Base-by-base conservation (phyloP, 1,284 basidiomycete species). In the Malassezia brasiliensis region DNA sequence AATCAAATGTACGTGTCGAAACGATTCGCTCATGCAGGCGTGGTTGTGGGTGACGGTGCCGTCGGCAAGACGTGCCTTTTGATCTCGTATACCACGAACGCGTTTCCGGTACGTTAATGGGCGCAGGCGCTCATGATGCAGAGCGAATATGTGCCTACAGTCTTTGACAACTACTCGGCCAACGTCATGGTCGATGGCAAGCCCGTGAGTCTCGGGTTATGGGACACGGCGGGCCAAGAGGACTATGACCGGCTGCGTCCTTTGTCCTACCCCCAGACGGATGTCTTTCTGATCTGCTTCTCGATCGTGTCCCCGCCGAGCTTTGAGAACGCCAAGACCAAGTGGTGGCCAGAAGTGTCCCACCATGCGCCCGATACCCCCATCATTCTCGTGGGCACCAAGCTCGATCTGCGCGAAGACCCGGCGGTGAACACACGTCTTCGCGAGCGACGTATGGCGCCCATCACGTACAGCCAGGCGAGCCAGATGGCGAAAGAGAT, bases 261-360 rank as follows among this genome's bases (percentile, higher is more conserved):
- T 50, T 82, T 98, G 63, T 93, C 89, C 60, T 99, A 99, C 79
- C 94, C 94, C 8, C 94, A 98, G 78, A 98, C 94, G 50, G 94
- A 99, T 76, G 90, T 99, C 36, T 98, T 99, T 80, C 81, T 99
- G 75, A 90, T 98, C 76, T 98, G 94, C 77, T 99, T 98, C 81
- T 94, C 90, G 44, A 82, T 96, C 62, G 91, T 96, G 72, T 90
- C 87, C 68, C 94, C 94, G 31, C 89, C 94, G 22, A 89, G 86
- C 77, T 98, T 90, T 75, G 94, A 98, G 79, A 99, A 98, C 81
- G 90, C 98, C 59, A 84, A 87, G 78, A 94, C 90, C 67, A 96
- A 96, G 74, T 79, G 78, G 78, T 78, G 75, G 74, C 78, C 78
- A 35, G 69, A 66, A 50, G 66, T 69, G 53, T 54, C 60, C 42